Evolutionary conservation across 139 green algal genomes (phyloP), one percentile per base, ranked within the genome.

Genomic region (Monoraphidium neglectum): DNA sequence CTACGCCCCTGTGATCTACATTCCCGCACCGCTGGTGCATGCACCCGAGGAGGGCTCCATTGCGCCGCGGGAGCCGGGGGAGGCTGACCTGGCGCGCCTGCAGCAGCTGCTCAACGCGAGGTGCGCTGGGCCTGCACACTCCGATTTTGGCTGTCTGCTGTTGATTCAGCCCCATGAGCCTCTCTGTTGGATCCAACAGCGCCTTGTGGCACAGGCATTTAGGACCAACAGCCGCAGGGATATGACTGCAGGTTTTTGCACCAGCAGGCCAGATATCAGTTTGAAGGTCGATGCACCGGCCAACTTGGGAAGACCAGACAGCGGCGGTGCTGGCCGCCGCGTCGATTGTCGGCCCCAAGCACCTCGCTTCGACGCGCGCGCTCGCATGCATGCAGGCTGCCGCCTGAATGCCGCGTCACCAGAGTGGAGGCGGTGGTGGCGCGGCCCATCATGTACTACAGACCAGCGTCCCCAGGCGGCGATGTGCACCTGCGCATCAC

Each of bases 361-460:
- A 36, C 59, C 37, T 13, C 28, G 6, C 49, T 43, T 38, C 32
- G 16, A 36, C 1, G 32, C 28, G 38, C 21, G n/a, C 35, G 1
- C 16, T 18, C 21, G 30, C 35, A 32, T 26, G 6, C 28, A 65
- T 59, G 49, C 80, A 90, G 86, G 78, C 54, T 89, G 36, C 77
- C 83, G 4, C 35, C 51, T 1, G 82, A 90, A 28, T 61, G 47
- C 35, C 70, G 68, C 2, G 38, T 93, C n/a, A 23, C 61, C 1
- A 37, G 47, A 36, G 35, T 92, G 40, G 59, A 82, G 36, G 35
- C 78, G 28, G n/a, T 82, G 21, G 26, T 63, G n/a, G 51, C 69
- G 6, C 70, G 40, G 16, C 88, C 89, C 1, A 82, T 94, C 74
- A 84, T 93, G 74, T 94, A 84, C 72, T 94, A 86, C 84, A 36